Evolutionary conservation across 2,329 filamentous ascomycete genomes (phyloP), one percentile per base, ranked within the genome.

Genomic region (Claviceps lovelessii): DNA sequence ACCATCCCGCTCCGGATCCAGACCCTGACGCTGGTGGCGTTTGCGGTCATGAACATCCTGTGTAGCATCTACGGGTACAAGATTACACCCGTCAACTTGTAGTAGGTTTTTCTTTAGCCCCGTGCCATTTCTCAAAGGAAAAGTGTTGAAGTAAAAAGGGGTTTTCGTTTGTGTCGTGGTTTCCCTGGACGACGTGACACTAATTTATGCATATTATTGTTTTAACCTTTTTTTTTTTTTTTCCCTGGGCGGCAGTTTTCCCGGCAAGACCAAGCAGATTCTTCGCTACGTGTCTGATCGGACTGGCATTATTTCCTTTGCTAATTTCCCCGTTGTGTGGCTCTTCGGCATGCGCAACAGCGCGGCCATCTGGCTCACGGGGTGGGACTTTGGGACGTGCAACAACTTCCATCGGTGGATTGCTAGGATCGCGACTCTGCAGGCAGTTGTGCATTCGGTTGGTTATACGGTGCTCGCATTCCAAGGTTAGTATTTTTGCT

Each of bases 341-440:
- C 65, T 86, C 0, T 86, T 87, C 59, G 79, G 78, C 0, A 79
- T 80, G 62, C 73, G 84, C 10, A 88, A 87, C 58, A 85, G 87
- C 52, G 61, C 82, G 0, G 72, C 86, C 17, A 70, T 85, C 54
- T 84, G 80, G 80, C 63, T 81, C 0, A 86, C 84, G 0, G 83
- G 83, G 0, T 87, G 84, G 83, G 80, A 79, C 11, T 86, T 84
- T 63, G 74, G 75, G 1, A 81, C 80, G 0, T 86, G 81, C 61
- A 86, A 80, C 59, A 75, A 80, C 45, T 85, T 86, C 53, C 84
- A 87, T 64, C 78, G 84, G 0, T 83, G 81, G 73, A 72, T 83
- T 4, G 83, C 84, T 0, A 73, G 83, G 19, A 72, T 85, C 2
- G 75, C 81, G 6, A 83, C 82, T 0, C 55, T 81, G 0, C 75